Evolutionary conservation across 306 rosid genomes (phyloP).

Genomic region (Lathyrus oleraceus): DNA sequence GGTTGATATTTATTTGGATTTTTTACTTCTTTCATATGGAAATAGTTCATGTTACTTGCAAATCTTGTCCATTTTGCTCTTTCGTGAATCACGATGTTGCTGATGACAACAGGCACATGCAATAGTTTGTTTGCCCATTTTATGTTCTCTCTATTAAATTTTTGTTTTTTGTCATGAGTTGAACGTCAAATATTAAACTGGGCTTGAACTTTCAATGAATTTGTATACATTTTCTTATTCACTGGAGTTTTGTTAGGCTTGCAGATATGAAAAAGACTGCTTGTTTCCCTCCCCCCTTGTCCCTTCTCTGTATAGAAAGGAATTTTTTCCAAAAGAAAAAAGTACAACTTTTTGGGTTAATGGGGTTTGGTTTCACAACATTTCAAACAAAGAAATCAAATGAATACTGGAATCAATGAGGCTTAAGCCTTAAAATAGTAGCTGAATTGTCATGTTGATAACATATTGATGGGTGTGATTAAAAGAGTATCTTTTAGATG

Average conservation of each 20-base stretch:
- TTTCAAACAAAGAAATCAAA: constrained; percentile 28
- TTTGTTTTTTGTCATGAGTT: constrained; percentile 18
- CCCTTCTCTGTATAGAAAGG: constrained; percentile 1
- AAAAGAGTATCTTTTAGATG: constrained; percentile 13
- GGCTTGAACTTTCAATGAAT: constrained; percentile 19
- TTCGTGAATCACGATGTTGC: constrained; percentile 20
- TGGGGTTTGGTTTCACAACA: not conserved
- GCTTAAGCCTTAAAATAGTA: constrained; percentile 32
- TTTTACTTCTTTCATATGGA: constrained; percentile 23
- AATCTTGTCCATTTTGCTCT: constrained; percentile 30
- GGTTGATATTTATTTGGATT: constrained; percentile 52
- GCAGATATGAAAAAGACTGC: not conserved
- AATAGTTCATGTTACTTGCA: constrained; percentile 11
- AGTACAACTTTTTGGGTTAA: not conserved
- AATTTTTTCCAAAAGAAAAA: not conserved
- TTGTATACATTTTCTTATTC: not conserved
- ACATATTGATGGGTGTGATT: constrained; percentile 14
- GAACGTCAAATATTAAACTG: constrained; percentile 12
- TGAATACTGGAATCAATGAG: constrained; percentile 9
- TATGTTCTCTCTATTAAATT: not conserved
- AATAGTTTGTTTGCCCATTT: constrained; percentile 20
- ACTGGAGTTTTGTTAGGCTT: constrained; percentile 19
- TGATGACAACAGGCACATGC: constrained; percentile 24
- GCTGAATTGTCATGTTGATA: constrained; percentile 4
- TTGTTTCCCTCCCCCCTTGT: not conserved